Base-by-base conservation (phyloP, 2,329 filamentous ascomycete genomes). In the Nannizziopsis barbatae region DNA sequence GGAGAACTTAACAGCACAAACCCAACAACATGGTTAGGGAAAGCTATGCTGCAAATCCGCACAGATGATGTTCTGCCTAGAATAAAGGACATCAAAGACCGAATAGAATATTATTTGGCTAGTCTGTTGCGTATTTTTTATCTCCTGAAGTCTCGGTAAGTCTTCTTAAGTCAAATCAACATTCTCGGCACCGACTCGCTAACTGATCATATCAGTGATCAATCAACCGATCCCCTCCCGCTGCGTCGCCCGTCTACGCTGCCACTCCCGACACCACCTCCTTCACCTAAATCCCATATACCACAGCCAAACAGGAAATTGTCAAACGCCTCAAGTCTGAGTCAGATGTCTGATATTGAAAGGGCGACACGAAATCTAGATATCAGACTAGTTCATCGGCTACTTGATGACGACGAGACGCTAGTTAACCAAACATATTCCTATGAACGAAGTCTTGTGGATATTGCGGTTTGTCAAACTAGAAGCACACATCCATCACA, bases 401-500 rank as follows among this genome's bases (percentile, higher is more conserved):
- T 48, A 9, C 45, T 48, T 6, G 17, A 42, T 7, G 39, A 48
- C 17, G 45, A 48, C 17, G 15, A 37, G 11, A 40, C 22, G 6
- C 12, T 42, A 6, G 20, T 42, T 3, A 8, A 42, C 17, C 35
- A 31, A 18, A 31, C 27, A 7, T 38, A 48, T 33, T 42, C 40
- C 12, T 20, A 42, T 30, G 45, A 35, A 18, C 40, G 45, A 15
- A 48, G 38, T 18, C 45, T 48, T 10, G 45, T 48, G 30, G 45
- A 48, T 33, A 48, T 48, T n/a, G 45, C 45, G 30, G 31, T 48
- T 22, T 30, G 40, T 22, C 40, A 48, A 5, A 39, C 38, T 17
- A 48, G 38, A 48, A 42, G 45, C 45, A 48, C 45, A 5, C 45
- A 48, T 17, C 45, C 30, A 6, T 48, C 45, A 1, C 38, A 48